Evolutionary conservation across 2,329 filamentous ascomycete species (phyloP).

Genomic region (Triangularia setosa): DNA sequence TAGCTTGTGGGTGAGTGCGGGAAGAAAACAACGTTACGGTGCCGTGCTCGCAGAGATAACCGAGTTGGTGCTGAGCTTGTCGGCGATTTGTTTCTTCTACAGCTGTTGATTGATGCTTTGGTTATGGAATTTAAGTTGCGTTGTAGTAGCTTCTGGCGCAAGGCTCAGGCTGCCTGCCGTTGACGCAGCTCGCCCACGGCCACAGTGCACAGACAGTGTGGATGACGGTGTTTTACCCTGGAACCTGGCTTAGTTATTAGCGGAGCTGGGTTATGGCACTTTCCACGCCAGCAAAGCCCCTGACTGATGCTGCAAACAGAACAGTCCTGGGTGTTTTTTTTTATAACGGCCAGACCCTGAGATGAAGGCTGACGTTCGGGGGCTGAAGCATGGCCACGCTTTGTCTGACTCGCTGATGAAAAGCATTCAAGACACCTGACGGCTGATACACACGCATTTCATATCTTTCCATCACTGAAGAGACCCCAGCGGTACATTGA

Average conservation of each 20-base stretch:
- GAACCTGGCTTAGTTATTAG: not conserved
- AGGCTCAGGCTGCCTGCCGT: constrained; percentile 13
- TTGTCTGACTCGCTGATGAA: constrained; percentile 1
- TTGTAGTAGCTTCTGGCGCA: not conserved
- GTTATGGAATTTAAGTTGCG: not conserved
- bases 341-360: not conserved
- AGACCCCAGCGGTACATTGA: not conserved
- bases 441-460: too few species aligned
- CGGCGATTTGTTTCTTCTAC: not conserved
- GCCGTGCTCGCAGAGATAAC: not conserved
- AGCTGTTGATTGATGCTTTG: not conserved
- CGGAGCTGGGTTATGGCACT: not conserved
- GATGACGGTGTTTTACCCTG: not conserved
- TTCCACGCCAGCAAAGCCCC: not conserved
- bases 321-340: not conserved
- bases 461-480: not conserved
- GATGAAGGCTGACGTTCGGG: not conserved
- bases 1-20: not conserved
- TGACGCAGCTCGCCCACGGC: constrained; percentile 8
- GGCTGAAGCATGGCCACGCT: not conserved
- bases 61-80: not conserved
- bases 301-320: not conserved
- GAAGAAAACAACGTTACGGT: not conserved
- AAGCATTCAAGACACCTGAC: not conserved
- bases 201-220: constrained; percentile 5